A percentile compares a stretch with the other conserved stretches of the same genome.
These are phyloP conservation scores for Lipomyces anomalus DNA, from an alignment of 805 yeast species.

Conservation along the genomic window DNA sequence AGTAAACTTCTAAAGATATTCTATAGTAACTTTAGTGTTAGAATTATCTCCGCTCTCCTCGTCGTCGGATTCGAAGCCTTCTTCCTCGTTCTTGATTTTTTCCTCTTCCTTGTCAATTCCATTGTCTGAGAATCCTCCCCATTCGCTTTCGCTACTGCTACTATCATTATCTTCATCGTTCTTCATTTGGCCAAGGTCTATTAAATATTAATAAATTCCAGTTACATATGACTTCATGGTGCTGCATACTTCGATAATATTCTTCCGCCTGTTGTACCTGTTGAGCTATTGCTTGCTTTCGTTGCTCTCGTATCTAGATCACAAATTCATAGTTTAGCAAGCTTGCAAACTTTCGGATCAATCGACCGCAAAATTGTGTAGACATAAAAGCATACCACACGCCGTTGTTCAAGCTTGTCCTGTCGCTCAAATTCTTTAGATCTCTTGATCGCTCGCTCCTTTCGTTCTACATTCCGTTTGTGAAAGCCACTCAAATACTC, in stretches of 20 bases:
- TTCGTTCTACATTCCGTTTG: slow-evolving; percentile 82
- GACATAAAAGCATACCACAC: slow-evolving; percentile 30
- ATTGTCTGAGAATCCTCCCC: not conserved
- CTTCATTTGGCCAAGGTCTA: too few relatives aligned
- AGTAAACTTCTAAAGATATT: not conserved
- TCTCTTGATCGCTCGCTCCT: slow-evolving; percentile 74
- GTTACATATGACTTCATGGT: too few relatives aligned
- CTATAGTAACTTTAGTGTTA: not conserved
- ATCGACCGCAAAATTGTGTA: too few relatives aligned
- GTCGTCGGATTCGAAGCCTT: not conserved
- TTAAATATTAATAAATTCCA: too few relatives aligned
- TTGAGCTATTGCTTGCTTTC: slow-evolving; percentile 11
- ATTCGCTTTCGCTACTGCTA: not conserved
- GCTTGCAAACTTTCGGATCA: too few relatives aligned
- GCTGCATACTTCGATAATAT: too few relatives aligned
- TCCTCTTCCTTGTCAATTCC: too few relatives aligned
- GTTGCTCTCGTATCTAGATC: too few relatives aligned
- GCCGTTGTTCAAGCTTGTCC: slow-evolving; percentile 70
- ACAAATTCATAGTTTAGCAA: too few relatives aligned
- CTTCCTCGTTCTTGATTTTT: not conserved
- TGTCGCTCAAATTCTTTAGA: slow-evolving; percentile 71
- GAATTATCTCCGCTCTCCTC: not conserved
- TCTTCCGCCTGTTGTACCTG: not conserved
- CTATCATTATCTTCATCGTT: not conserved
- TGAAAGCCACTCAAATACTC: slow-evolving; percentile 94